Evolutionary conservation across 2,329 filamentous ascomycete genomes (phyloP).

Genomic region (Fusarium clavum): DNA sequence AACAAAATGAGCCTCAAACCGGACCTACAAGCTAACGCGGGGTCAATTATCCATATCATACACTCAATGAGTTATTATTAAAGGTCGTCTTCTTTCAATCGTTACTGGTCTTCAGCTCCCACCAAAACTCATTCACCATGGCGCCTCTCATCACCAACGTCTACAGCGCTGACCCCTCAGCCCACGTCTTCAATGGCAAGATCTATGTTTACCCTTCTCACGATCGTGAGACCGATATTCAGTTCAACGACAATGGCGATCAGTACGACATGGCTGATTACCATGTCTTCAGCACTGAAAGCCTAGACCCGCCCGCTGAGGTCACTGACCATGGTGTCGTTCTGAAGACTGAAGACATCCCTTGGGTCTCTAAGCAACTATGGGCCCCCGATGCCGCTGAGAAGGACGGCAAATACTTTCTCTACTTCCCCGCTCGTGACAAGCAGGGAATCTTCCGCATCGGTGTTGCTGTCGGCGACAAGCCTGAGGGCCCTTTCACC

Average conservation of each 20-base stretch:
- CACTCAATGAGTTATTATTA: constrained; percentile 6
- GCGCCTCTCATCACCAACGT: constrained; percentile 77
- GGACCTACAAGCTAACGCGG: constrained; percentile 29
- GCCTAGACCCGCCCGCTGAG: constrained; percentile 64
- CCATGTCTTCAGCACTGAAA: constrained; percentile 75
- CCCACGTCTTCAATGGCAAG: constrained; percentile 80
- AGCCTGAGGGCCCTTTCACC: constrained; percentile 76
- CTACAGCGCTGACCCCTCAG: constrained; percentile 84
- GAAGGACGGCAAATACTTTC: constrained; percentile 76
- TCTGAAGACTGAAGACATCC: constrained; percentile 72
- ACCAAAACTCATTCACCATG: constrained; percentile 45
- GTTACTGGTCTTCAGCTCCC: not conserved
- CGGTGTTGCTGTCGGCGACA: constrained; percentile 73
- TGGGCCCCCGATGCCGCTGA: constrained; percentile 83
- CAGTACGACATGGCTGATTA: constrained; percentile 89
- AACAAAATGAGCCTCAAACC: constrained; percentile 27
- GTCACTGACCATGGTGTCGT: constrained; percentile 80
- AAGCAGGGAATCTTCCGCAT: constrained; percentile 77
- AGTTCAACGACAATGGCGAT: constrained; percentile 86
- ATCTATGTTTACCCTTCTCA: constrained; percentile 86
- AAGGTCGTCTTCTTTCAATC: constrained; percentile 3
- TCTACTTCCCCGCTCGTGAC: constrained; percentile 82
- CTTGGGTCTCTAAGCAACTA: constrained; percentile 82
- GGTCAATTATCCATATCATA: constrained; percentile 28
- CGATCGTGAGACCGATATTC: constrained; percentile 78